Base-by-base conservation (phyloP, 2,329 filamentous ascomycete species). In the Fusarium pseudocircinatum region DNA sequence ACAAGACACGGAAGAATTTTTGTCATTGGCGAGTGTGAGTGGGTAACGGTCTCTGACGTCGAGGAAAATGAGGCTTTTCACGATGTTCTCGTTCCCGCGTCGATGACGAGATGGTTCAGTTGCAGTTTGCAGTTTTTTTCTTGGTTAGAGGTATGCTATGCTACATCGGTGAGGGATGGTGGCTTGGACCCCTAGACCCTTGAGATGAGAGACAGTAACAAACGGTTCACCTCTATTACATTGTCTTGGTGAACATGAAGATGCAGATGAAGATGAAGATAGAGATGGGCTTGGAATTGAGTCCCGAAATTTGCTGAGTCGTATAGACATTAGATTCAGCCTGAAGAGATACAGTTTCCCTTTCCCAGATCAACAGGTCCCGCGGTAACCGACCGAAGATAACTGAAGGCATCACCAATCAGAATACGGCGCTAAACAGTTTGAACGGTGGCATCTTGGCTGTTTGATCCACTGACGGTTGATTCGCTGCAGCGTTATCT, bases 331-430 rank as follows among this genome's bases (percentile, higher is more conserved):
- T 7, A 54, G 50, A 69, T 70, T 69, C 53, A 70, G 67, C 30
- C 67, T 70, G 67, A 70, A 69, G 63, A 50, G 58, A 50, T 22
- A 58, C 44, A 32, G 43, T 30, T 44, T 40, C 26, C 58, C 58
- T 63, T 58, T 64, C 64, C 64, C 64, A 69, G 67, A 69, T 69
- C 67, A 69, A 58, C 65, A 69, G 65, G 64, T 12, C 54, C 61
- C 72, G 74, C 74, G 74, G 69, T 62, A 76, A 37, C 58, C 74
- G 74, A 74, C 57, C 43, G 30, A 60, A 52, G 40, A 42, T 36
- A 36, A 53, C 39, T 66, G 66, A 70, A 40, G 56, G 5, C 30
- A 61, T 75, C 63, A 42, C 73, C 73, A 75, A 75, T 74, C 52
- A 72, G 60, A 75, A 65, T 42, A 63, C 52, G 47, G 73, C 70